A percentile compares a stretch with the other conserved stretches of the same genome.
phyloP scores from a whole-genome alignment of 2,329 filamentous ascomycete genomes.

The Hypoxylon rubiginosum region DNA sequence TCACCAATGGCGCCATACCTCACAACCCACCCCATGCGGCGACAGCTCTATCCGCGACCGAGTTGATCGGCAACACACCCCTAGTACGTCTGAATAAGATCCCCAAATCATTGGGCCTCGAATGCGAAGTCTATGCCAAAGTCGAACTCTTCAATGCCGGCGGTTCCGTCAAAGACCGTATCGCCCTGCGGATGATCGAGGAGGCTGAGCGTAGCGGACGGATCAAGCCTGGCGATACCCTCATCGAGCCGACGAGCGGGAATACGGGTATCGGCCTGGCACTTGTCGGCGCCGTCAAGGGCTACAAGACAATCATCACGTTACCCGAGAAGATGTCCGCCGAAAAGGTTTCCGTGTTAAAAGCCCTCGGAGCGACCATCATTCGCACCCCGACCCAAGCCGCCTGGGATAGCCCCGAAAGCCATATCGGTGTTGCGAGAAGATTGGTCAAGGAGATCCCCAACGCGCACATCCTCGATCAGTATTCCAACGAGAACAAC shows the following conservation, averaged over 20 bases:
- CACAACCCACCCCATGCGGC: constrained; percentile 48
- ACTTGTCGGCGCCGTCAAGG: constrained; percentile 94
- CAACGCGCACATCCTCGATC: constrained; percentile 96
- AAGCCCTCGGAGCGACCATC: constrained; percentile 94
- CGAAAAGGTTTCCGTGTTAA: constrained; percentile 95
- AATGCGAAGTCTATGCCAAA: constrained; percentile 91
- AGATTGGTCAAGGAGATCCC: constrained; percentile 95
- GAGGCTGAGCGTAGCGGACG: constrained; percentile 90
- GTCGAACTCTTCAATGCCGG: constrained; percentile 94
- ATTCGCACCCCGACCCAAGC: constrained; percentile 97
- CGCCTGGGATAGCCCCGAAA: constrained; percentile 93
- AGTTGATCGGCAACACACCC: constrained; percentile 97
- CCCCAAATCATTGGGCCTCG: constrained; percentile 89
- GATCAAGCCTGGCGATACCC: constrained; percentile 95
- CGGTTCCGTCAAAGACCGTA: constrained; percentile 93
- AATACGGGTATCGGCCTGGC: constrained; percentile 98
- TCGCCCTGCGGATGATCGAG: constrained; percentile 97
- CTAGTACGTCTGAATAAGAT: constrained; percentile 94
- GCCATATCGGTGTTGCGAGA: constrained; percentile 94
- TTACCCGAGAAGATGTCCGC: constrained; percentile 99
- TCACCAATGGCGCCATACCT: constrained; percentile 41
- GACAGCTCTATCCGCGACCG: constrained; percentile 73
- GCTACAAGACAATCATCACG: constrained; percentile 98
- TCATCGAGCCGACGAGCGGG: constrained; percentile 98
- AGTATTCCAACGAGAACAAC: constrained; percentile 94